Evolutionary conservation across 2,329 filamentous ascomycete species (phyloP).

Genomic region (Exophiala mesophila): DNA sequence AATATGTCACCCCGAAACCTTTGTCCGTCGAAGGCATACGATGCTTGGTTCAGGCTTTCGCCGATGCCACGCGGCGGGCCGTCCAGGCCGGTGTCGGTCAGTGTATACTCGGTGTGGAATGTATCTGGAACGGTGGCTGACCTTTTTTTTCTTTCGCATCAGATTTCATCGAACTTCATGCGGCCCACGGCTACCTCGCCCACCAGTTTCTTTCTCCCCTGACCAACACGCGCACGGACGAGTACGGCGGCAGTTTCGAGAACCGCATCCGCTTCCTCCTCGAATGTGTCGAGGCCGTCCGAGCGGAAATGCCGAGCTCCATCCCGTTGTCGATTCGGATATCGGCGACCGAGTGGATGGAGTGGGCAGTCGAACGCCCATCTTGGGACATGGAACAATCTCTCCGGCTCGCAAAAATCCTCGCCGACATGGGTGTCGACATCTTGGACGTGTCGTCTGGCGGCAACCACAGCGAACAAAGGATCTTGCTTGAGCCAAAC

Average conservation of each 20-base stretch:
- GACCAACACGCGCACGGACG: conserved; percentile 62
- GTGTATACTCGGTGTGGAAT: too few species aligned
- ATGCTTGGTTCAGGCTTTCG: too few species aligned
- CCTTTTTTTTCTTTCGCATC: too few species aligned
- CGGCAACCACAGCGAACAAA: conserved; percentile 43
- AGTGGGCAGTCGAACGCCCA: conserved; percentile 49
- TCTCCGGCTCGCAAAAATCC: conserved; percentile 57
- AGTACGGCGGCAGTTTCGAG: conserved; percentile 49
- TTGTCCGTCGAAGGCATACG: too few species aligned
- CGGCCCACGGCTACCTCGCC: conserved; percentile 73
- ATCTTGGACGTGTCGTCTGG: conserved; percentile 76
- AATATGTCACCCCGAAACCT: too few species aligned
- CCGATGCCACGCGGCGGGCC: too few species aligned
- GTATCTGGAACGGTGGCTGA: too few species aligned
- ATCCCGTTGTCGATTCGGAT: conserved; percentile 72
- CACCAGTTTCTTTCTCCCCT: conserved; percentile 65
- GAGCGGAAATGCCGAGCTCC: conserved; percentile 57
- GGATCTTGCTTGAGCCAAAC: conserved; percentile 48
- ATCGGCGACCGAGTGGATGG: conserved; percentile 69
- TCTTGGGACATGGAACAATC: conserved; percentile 66
- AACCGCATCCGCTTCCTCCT: conserved; percentile 65
- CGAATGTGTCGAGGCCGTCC: conserved; percentile 60
- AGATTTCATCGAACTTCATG: conserved; percentile 76
- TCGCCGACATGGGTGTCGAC: conserved; percentile 72
- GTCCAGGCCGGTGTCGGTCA: too few species aligned